Base-by-base conservation (phyloP, 2,329 filamentous ascomycete genomes). In the Aspergillus sp. region DNA sequence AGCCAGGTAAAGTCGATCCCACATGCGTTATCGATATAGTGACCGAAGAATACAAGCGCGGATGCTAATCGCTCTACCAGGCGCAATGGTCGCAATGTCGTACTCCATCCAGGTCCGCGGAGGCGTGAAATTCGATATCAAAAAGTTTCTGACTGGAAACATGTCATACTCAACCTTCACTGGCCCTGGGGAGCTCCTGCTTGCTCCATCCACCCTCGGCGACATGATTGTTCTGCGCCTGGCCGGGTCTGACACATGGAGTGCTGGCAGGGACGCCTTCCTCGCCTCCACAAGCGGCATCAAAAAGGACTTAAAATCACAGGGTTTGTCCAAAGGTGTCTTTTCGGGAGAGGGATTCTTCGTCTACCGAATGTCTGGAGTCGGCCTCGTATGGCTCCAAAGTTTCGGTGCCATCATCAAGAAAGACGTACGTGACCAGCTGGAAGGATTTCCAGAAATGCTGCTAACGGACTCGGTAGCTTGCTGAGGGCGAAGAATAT, bases 61-160 rank as follows among this genome's bases (percentile, higher is more conserved):
- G n/a, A n/a, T n/a, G n/a, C n/a, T n/a, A n/a, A n/a, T n/a, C n/a
- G n/a, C n/a, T n/a, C n/a, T n/a, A n/a, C n/a, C n/a, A 84, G 90
- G 92, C 13, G 82, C 85, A 51, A 94, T 99, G 91, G 90, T 99
- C 63, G 89, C 90, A 66, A 99, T 97, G 94, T 91, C 89, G 2
- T 87, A 90, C 2, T 88, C 88, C 8, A 82, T 99, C 49, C 92
- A 88, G 0, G 82, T 97, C 44, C 89, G 88, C 72, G 94, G 94
- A 50, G 79, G 80, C 40, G 72, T 95, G 60, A 94, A 93, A 57
- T 95, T 99, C 72, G 88, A 84, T 53, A 78, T 95, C 74, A 96
- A 96, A 75, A 97, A 96, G 75, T 78, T 95, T n/a, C 76, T 97
- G 44, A 82, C 86, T 0, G 88, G 91, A 47, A 88, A 95, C 46